A percentile compares a stretch with the other conserved stretches of the same genome.
Conservation (phyloP, 192 early-diverging fungal species). For the Linnemannia schmuckeri region DNA sequence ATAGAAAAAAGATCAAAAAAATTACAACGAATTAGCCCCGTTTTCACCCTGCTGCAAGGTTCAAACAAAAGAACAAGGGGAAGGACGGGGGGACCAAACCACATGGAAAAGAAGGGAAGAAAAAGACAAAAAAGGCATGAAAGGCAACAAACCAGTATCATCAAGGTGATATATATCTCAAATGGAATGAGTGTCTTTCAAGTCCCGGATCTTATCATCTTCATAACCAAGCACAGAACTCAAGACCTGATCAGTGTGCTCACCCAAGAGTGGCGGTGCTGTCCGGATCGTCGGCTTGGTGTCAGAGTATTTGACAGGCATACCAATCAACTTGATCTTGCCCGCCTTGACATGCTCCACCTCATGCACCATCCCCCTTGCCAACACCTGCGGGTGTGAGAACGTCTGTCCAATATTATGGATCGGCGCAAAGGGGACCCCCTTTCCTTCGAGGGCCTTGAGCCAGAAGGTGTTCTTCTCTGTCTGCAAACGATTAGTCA, state of each 20-base stretch:
- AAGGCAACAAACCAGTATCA: not conserved
- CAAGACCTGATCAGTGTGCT: constrained; percentile 88
- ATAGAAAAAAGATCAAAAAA: not conserved
- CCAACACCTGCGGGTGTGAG: constrained; percentile 75
- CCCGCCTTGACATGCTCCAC: constrained; percentile 87
- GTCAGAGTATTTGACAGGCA: constrained; percentile 83
- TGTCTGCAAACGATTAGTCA: constrained; percentile 63
- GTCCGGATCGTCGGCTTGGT: constrained; percentile 73
- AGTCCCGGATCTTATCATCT: constrained; percentile 64
- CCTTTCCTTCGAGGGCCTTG: constrained; percentile 70
- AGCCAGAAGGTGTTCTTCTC: constrained; percentile 76
- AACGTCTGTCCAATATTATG: constrained; percentile 54
- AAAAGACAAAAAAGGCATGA: not conserved
- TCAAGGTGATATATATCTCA: not conserved
- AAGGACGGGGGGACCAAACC: too few species aligned
- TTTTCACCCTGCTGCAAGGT: not conserved
- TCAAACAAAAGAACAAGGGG: not conserved
- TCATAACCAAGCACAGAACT: constrained; percentile 72
- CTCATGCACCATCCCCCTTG: constrained; percentile 80
- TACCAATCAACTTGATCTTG: constrained; percentile 74
- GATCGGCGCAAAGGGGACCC: constrained; percentile 83
- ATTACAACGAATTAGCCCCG: not conserved
- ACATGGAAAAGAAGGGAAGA: not conserved
- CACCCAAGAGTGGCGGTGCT: constrained; percentile 88
- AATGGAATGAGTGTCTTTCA: constrained; percentile 57